Evolutionary conservation across 306 rosid genomes (phyloP).

Genomic region (Cucurbita ficifolia): DNA sequence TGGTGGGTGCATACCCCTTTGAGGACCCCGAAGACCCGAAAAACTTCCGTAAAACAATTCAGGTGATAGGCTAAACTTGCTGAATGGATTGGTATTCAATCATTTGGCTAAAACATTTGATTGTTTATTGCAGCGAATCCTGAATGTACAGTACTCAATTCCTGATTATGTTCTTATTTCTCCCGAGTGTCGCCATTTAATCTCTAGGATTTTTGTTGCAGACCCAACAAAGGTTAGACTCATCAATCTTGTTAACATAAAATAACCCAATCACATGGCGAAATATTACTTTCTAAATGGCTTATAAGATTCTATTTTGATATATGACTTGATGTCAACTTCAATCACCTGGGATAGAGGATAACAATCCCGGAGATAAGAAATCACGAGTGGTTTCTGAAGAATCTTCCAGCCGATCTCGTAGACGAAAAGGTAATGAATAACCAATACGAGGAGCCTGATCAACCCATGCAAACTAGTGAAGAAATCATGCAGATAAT

Average conservation of each 20-base stretch:
- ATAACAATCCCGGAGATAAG: constrained; percentile 75
- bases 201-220: constrained; percentile 79
- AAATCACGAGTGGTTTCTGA: constrained; percentile 84
- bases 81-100: not conserved
- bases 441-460: constrained; percentile 64
- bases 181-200: constrained; percentile 67
- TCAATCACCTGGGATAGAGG: constrained; percentile 36
- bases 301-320: not conserved
- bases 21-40: constrained; percentile 95
- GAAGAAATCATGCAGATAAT: constrained; percentile 92
- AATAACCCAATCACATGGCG: not conserved
- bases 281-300: not conserved
- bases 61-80: constrained; percentile 20
- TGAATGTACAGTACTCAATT: constrained; percentile 84
- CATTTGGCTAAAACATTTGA: constrained; percentile 10
- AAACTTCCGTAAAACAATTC: constrained; percentile 89
- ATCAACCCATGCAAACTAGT: constrained; percentile 69
- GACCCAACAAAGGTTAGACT: constrained; percentile 65
- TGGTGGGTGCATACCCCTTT: constrained; percentile 96
- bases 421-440: constrained; percentile 35
- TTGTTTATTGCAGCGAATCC: constrained; percentile 58
- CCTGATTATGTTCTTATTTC: constrained; percentile 91
- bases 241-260: not conserved
- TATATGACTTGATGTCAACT: not conserved
- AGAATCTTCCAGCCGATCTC: constrained; percentile 82